phyloP scores from a whole-genome alignment of 306 rosid genomes.

The Vigna radiata region DNA sequence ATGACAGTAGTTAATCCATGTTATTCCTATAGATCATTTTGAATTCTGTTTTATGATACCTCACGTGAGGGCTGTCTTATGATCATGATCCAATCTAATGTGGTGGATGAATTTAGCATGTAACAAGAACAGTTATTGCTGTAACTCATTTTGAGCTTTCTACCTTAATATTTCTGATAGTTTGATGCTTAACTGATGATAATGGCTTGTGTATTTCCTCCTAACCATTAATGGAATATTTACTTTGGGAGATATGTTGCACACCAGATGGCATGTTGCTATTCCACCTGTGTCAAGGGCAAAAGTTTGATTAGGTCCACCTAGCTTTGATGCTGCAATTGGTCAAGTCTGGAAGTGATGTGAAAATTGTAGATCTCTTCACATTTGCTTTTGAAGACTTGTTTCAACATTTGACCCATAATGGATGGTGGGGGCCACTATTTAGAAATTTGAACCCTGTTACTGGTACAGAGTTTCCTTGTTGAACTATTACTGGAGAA shows the following conservation, averaged over 20 bases:
- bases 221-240: neutral
- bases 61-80: slow-evolving; percentile 26
- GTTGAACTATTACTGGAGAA: slow-evolving; percentile 1
- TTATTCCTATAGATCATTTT: slow-evolving; percentile 13
- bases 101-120: slow-evolving; percentile 29
- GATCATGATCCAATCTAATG: slow-evolving; percentile 39
- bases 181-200: slow-evolving; percentile 11
- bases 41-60: slow-evolving; percentile 6
- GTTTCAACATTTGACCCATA: neutral
- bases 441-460: neutral
- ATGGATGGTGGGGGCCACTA: neutral
- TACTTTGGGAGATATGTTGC: slow-evolving; percentile 26
- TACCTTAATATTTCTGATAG: slow-evolving; percentile 3
- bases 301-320: slow-evolving; percentile 9
- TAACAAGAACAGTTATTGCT: slow-evolving; percentile 21
- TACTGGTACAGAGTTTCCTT: neutral
- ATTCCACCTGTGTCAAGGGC: slow-evolving; percentile 4
- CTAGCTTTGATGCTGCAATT: neutral
- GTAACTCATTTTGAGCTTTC: slow-evolving; percentile 29
- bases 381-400: slow-evolving; percentile 14
- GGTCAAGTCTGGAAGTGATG: slow-evolving; percentile 20
- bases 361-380: neutral
- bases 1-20: neutral
- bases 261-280: slow-evolving; percentile 17
- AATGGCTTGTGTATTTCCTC: slow-evolving; percentile 2